Evolutionary conservation across 331 rosid genomes (phyloP).

Genomic region (Saraca asoca): DNA sequence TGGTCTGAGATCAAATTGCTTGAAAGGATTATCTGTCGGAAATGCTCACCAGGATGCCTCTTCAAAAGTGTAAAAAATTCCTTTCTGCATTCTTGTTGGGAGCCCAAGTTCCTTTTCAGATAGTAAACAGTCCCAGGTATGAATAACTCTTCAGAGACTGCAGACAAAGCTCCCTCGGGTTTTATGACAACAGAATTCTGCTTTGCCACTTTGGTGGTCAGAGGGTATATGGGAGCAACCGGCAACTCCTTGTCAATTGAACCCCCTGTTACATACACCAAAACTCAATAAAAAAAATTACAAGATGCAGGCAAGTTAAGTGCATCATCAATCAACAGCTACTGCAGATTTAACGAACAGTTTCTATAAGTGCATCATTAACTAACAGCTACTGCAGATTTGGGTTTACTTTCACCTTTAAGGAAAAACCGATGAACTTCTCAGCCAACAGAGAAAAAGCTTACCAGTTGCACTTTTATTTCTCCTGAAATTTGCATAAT

Average conservation of each 20-base stretch:
- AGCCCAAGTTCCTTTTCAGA: slow-evolving; percentile 65
- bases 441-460: slow-evolving; percentile 14
- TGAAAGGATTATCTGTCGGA: slow-evolving; percentile 72
- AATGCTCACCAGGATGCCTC: slow-evolving; percentile 81
- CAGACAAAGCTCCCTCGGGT: slow-evolving; percentile 40
- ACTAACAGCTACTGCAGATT: neutral
- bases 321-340: slow-evolving; percentile 12
- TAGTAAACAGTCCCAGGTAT: slow-evolving; percentile 80
- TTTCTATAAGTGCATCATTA: neutral
- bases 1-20: slow-evolving; percentile 82
- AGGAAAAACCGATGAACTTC: neutral
- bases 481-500: slow-evolving; percentile 69
- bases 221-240: slow-evolving; percentile 33
- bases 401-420: slow-evolving; percentile 14
- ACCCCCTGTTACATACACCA: slow-evolving; percentile 54
- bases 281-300: slow-evolving; percentile 7
- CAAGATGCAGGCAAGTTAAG: slow-evolving; percentile 13
- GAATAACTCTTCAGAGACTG: slow-evolving; percentile 67
- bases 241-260: slow-evolving; percentile 44
- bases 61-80: slow-evolving; percentile 67
- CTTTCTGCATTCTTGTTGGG: slow-evolving; percentile 30
- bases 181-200: slow-evolving; percentile 42
- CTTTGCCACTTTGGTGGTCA: slow-evolving; percentile 29
- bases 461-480: slow-evolving; percentile 51
- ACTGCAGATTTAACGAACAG: slow-evolving; percentile 10